A percentile compares a stretch with the other conserved stretches of the same genome.
Evolutionary conservation across 495 filamentous ascomycete genomes (phyloP).

Genomic region (Cetradonia linearis): DNA sequence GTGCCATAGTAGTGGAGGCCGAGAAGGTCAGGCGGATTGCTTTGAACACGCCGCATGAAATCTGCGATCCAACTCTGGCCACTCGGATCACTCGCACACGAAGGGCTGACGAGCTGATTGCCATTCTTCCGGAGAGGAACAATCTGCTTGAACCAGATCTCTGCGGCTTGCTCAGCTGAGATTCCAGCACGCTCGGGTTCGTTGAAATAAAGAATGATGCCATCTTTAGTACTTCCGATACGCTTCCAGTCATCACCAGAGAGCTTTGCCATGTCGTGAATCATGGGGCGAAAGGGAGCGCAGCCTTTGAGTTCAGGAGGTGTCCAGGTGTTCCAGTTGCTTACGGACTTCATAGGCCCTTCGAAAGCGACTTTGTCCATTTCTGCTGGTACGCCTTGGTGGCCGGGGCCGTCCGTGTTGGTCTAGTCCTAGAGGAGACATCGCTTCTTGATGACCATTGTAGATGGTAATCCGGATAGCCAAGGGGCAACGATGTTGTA

Average conservation of each 20-base stretch:
- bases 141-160: constrained; percentile 34
- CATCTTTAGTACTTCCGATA: constrained; percentile 25
- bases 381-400: not conserved
- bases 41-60: constrained; percentile 33
- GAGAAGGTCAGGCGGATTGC: constrained; percentile 34
- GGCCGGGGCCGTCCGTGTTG: constrained; percentile 29
- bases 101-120: constrained; percentile 34
- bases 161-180: constrained; percentile 32
- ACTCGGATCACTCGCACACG: constrained; percentile 29
- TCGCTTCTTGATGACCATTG: constrained; percentile 29
- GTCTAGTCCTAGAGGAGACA: constrained; percentile 42
- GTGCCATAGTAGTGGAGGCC: constrained; percentile 40
- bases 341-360: constrained; percentile 31
- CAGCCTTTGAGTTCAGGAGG: constrained; percentile 36
- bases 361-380: constrained; percentile 32
- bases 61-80: constrained; percentile 36
- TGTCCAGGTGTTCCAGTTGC: constrained; percentile 41
- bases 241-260: constrained; percentile 33
- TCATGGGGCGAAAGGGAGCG: constrained; percentile 36
- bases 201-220: constrained; percentile 38
- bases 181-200: constrained; percentile 38
- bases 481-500: not conserved
- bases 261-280: constrained; percentile 32
- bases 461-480: not conserved
- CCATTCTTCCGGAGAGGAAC: constrained; percentile 32